Evolutionary conservation across 2,329 filamentous ascomycete genomes (phyloP), one percentile per base, ranked within the genome.

Genomic region (Aspergillus glaucus): DNA sequence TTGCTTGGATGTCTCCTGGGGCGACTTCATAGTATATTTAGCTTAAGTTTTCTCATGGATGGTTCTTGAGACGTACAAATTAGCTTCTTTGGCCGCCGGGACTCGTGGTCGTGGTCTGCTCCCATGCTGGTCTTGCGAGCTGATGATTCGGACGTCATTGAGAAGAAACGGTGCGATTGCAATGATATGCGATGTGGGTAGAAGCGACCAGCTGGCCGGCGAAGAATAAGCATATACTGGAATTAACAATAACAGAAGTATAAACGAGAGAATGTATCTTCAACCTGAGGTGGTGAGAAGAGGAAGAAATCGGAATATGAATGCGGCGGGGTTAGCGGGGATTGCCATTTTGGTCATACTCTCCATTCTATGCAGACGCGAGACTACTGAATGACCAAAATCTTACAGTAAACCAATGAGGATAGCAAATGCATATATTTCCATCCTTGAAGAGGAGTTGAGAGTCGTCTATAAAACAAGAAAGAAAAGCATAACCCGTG

Each of bases 1-100:
- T 57, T 26, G 53, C 53, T 48, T 60, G 51, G 50, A 72, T 71
- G 48, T 73, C 70, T n/a, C 70, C 70, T 21, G 70, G 70, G 9
- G 70, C 70, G 48, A 73, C 70, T 73, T 53, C 14, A 22, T 37
- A 8, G n/a, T 22, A 19, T 15, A 15, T 15, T 15, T 15, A 15
- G 15, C 15, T 15, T 15, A 15, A 15, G 15, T 15, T 15, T 15
- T 15, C 15, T 15, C 15, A 15, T 15, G 15, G 15, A 15, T 15
- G 15, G 15, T 15, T 15, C 15, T 15, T 19, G 10, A 6, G 10
- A 57, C 61, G 22, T 65, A 71, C 69, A 72, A 48, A 72, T 71
- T 22, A 72, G 58, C 51, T 69, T 69, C 58, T 70, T 71, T 22
- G 69, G 69, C 37, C 66, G 66, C 43, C 59, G 51, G 10, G 48